Conservation (phyloP, 495 filamentous ascomycete species). For the Xylaria grammica region DNA sequence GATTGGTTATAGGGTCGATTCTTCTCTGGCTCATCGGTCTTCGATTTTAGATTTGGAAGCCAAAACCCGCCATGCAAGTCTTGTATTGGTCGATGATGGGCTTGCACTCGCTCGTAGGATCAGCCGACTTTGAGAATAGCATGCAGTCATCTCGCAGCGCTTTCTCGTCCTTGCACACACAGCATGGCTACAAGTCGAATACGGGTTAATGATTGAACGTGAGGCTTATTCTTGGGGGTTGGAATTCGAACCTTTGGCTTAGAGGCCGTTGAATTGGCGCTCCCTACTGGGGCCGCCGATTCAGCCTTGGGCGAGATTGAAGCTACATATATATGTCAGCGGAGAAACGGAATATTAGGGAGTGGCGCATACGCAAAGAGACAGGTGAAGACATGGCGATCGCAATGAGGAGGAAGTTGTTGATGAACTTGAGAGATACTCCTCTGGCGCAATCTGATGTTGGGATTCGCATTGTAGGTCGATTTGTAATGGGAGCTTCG, state of each 20-base stretch:
- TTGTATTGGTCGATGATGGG: constrained; percentile 83
- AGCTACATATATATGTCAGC: constrained; percentile 34
- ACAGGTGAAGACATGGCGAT: constrained; percentile 25
- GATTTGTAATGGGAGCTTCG: constrained; percentile 20
- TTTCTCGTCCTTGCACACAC: constrained; percentile 97
- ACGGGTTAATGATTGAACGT: constrained; percentile 13
- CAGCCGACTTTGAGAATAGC: constrained; percentile 84
- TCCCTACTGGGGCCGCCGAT: constrained; percentile 23
- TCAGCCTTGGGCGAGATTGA: constrained; percentile 36
- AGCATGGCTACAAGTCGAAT: constrained; percentile 74
- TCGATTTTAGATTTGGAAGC: constrained; percentile 71
- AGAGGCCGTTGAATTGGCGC: constrained; percentile 35
- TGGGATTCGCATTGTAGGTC: constrained; percentile 1
- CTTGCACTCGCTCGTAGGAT: constrained; percentile 80
- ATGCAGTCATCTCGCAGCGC: constrained; percentile 94
- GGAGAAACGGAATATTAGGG: neutral
- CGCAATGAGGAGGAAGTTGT: neutral
- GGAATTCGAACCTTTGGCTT: constrained; percentile 52
- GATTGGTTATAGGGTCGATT: neutral
- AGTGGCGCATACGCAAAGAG: constrained; percentile 40
- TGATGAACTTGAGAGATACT: neutral
- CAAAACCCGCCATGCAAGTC: constrained; percentile 91
- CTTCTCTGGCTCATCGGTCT: neutral
- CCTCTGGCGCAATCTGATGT: neutral
- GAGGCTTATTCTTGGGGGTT: neutral